Conservation (phyloP, 2,329 filamentous ascomycete species). For the Trichoderma cornu-damae region DNA sequence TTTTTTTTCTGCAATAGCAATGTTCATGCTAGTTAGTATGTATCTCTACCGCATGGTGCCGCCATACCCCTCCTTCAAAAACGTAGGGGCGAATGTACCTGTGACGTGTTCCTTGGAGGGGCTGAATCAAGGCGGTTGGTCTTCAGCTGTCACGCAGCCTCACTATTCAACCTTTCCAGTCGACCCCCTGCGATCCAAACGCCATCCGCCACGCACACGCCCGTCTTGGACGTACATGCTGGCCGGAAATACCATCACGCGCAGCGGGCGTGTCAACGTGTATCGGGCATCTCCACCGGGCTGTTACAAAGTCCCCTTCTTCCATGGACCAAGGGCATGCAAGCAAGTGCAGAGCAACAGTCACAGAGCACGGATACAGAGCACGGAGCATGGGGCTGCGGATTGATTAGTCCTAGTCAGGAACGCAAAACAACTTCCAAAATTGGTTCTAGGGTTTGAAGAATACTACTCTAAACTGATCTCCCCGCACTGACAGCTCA, state of each 20-base stretch:
- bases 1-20: not conserved
- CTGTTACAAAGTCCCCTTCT: not conserved
- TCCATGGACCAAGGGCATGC: not conserved
- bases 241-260: not conserved
- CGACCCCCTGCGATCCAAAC: constrained; percentile 13
- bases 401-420: constrained; percentile 17
- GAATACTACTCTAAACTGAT: constrained; percentile 3
- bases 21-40: no score
- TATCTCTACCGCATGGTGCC: constrained; percentile 8
- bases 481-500: constrained; percentile 13
- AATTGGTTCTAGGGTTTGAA: constrained; percentile 14
- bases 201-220: constrained; percentile 3
- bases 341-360: no score
- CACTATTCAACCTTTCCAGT: constrained; percentile 12
- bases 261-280: not conserved
- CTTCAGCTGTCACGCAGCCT: constrained; percentile 22
- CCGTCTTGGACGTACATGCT: not conserved
- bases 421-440: constrained; percentile 4
- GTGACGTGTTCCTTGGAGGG: constrained; percentile 16
- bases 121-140: no score
- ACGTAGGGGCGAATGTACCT: constrained; percentile 1
- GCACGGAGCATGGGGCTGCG: not conserved
- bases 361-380: no score
- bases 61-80: constrained; percentile 1
- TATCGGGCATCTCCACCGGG: not conserved